Conservation (phyloP, 371 early-diverging fungal species). For the Blakeslea trispora region DNA sequence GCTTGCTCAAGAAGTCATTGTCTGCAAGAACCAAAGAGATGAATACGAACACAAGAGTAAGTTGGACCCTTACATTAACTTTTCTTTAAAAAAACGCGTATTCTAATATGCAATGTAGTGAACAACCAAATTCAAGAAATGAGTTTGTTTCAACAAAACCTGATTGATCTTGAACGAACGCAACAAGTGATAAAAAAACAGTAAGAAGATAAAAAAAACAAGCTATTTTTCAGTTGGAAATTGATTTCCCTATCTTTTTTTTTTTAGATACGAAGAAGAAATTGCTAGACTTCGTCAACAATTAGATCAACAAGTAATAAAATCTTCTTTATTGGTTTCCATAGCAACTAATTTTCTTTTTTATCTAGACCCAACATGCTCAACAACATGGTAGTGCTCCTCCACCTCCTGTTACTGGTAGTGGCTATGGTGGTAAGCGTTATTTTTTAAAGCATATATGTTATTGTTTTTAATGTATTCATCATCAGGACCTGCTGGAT, state of each 20-base stretch:
- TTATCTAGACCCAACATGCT: conserved; percentile 17
- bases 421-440: conserved; percentile 15
- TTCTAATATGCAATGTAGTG: conserved; percentile 38
- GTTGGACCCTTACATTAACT: background rate
- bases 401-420: conserved; percentile 19
- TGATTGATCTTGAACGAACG: conserved; percentile 78
- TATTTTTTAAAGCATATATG: background rate
- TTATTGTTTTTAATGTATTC: too few relatives aligned
- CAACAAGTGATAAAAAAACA: conserved; percentile 76
- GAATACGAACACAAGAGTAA: conserved; percentile 87
- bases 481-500: conserved; percentile 27
- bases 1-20: conserved; percentile 71
- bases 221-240: background rate
- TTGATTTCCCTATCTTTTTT: background rate
- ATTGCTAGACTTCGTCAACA: conserved; percentile 52
- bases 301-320: conserved; percentile 43
- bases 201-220: conserved; percentile 25
- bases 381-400: conserved; percentile 27
- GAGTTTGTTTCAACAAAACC: conserved; percentile 69
- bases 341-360: background rate
- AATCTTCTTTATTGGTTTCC: background rate
- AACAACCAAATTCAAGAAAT: conserved; percentile 78
- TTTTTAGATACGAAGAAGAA: conserved; percentile 53
- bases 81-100: conserved; percentile 6
- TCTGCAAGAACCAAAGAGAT: conserved; percentile 75